Conservation (phyloP, 2,329 filamentous ascomycete species). For the Aureobasidium musti region DNA sequence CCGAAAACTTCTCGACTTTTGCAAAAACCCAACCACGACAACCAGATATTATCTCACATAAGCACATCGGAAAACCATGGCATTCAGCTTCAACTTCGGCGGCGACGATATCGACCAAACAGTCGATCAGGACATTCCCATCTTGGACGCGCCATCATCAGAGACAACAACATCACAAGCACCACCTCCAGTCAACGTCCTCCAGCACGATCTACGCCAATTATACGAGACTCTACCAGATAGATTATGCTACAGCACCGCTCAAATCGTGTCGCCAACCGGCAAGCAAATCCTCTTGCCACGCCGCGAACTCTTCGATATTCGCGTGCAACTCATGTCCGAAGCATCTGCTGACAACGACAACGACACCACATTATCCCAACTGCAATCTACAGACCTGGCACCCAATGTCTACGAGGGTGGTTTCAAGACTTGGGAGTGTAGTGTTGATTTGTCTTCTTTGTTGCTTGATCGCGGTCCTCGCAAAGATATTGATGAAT, state of each 20-base stretch:
- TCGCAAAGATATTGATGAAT: constrained; percentile 53
- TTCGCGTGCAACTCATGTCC: constrained; percentile 78
- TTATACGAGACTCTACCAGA: constrained; percentile 60
- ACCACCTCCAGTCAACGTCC: constrained; percentile 32
- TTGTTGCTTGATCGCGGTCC: constrained; percentile 56
- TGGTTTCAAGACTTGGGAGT: constrained; percentile 89
- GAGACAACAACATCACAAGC: constrained; percentile 12
- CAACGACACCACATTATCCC: constrained; percentile 58
- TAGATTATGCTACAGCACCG: constrained; percentile 68
- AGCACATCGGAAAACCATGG: constrained; percentile 33
- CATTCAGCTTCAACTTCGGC: constrained; percentile 61
- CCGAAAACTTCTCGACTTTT: constrained; percentile 8
- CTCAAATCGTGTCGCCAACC: constrained; percentile 63
- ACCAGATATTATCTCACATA: background rate
- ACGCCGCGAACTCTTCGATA: constrained; percentile 77
- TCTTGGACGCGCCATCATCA: constrained; percentile 7
- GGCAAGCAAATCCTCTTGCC: constrained; percentile 60
- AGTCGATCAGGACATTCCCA: constrained; percentile 34
- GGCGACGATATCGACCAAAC: constrained; percentile 60
- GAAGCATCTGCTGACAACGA: constrained; percentile 52
- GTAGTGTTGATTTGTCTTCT: constrained; percentile 75
- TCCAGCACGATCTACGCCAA: constrained; percentile 47
- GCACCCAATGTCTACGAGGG: constrained; percentile 82
- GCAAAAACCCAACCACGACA: background rate
- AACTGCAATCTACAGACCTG: constrained; percentile 70